phyloP scores from a whole-genome alignment of 768 basidiomycete genomes.

The Auriscalpium vulgare region DNA sequence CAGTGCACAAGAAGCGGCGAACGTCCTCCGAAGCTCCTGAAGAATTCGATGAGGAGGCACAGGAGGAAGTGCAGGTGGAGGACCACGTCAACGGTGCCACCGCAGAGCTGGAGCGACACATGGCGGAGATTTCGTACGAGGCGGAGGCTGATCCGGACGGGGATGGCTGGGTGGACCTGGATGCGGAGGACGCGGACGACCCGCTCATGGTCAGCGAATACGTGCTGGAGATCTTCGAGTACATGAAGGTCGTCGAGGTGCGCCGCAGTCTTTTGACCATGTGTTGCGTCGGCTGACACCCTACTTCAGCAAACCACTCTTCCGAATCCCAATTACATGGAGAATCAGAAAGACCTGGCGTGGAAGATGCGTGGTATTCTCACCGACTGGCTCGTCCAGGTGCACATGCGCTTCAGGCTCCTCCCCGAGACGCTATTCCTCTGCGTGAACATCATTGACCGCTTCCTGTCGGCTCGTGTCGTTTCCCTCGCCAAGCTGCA shows the following conservation, averaged over 20 bases:
- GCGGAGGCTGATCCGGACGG: conserved; percentile 59
- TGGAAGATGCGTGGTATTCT: conserved; percentile 89
- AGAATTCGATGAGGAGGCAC: conserved; percentile 26
- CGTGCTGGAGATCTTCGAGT: conserved; percentile 87
- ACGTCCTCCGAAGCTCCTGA: conserved; percentile 59
- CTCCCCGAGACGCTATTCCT: conserved; percentile 90
- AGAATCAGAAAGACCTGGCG: conserved; percentile 69
- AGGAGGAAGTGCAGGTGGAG: conserved; percentile 33
- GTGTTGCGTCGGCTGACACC: neutral
- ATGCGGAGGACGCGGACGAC: conserved; percentile 86
- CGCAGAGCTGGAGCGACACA: conserved; percentile 24
- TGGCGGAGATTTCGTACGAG: conserved; percentile 32
- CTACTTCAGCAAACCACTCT: conserved; percentile 56
- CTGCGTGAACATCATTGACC: conserved; percentile 72
- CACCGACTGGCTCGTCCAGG: conserved; percentile 90
- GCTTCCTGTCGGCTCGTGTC: conserved; percentile 51
- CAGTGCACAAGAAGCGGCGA: conserved; percentile 65
- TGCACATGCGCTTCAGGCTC: conserved; percentile 79
- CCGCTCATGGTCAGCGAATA: conserved; percentile 98
- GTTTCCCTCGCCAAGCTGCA: conserved; percentile 57
- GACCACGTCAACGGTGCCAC: conserved; percentile 30
- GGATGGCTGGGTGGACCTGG: conserved; percentile 82
- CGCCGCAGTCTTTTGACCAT: conserved; percentile 15
- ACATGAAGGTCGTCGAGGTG: conserved; percentile 84
- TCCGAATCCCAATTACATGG: conserved; percentile 83